Evolutionary conservation across 257 asterid genomes (phyloP).

Genomic region (Solanum paucissectum): DNA sequence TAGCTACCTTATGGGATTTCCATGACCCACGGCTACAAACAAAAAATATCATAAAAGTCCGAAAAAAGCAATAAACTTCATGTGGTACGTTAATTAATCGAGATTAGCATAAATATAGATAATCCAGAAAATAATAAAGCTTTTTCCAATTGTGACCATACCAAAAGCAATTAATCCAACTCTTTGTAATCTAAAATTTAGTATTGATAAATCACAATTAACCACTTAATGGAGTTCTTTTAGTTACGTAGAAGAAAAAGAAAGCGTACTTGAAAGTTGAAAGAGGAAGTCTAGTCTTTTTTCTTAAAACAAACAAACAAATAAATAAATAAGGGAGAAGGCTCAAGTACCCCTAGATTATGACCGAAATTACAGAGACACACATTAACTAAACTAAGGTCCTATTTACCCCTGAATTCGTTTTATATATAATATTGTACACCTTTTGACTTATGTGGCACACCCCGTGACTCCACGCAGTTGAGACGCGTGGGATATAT

Average conservation of each 20-base stretch:
- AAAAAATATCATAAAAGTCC: background rate
- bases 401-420: too few relatives aligned
- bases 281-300: background rate
- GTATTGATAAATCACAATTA: background rate
- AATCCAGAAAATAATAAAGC: background rate
- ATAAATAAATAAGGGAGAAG: too few relatives aligned
- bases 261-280: background rate
- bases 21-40: background rate
- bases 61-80: background rate
- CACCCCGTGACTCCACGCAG: too few relatives aligned
- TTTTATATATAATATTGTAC: too few relatives aligned
- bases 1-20: background rate
- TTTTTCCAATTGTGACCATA: background rate
- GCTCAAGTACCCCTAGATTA: too few relatives aligned
- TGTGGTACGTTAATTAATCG: background rate
- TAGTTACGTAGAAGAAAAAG: background rate
- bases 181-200: background rate
- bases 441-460: too few relatives aligned
- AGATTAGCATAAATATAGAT: background rate
- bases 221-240: background rate
- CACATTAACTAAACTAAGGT: too few relatives aligned
- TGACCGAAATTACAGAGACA: fast-evolving
- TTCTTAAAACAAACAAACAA: background rate
- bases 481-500: too few relatives aligned
- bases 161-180: background rate